phyloP scores from a whole-genome alignment of 2,329 filamentous ascomycete genomes.

The Sarocladium oryzae region DNA sequence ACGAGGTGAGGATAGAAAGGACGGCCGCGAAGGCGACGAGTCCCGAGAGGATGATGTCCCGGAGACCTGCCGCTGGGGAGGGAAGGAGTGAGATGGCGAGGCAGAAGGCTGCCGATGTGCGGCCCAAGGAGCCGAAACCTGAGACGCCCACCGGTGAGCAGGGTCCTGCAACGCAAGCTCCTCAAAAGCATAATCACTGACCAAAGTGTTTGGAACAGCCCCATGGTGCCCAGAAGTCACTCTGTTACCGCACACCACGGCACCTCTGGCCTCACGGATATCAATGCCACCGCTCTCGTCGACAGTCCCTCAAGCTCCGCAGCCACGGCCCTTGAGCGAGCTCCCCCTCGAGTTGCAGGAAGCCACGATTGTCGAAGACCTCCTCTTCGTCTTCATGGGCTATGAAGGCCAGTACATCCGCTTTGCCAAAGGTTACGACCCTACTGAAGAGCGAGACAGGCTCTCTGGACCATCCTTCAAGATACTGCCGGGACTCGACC shows the following conservation, averaged over 20 bases:
- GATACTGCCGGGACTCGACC: constrained; percentile 77
- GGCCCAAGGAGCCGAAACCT: constrained; percentile 35
- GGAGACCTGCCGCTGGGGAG: constrained; percentile 32
- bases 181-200: constrained; percentile 14
- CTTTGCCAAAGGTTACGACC: constrained; percentile 76
- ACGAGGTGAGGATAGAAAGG: constrained; percentile 57
- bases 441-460: constrained; percentile 77
- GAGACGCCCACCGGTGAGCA: constrained; percentile 45
- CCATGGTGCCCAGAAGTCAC: constrained; percentile 77
- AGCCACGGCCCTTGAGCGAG: constrained; percentile 61
- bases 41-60: constrained; percentile 48
- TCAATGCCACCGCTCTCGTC: constrained; percentile 66
- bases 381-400: constrained; percentile 95
- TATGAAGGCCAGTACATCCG: constrained; percentile 97
- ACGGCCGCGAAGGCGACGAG: constrained; percentile 53
- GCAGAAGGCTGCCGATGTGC: constrained; percentile 38
- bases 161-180: neutral
- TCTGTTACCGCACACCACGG: constrained; percentile 59
- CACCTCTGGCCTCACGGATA: constrained; percentile 63
- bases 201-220: constrained; percentile 22
- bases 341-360: constrained; percentile 79
- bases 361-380: constrained; percentile 77
- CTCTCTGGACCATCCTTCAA: constrained; percentile 76
- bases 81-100: constrained; percentile 31
- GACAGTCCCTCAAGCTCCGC: constrained; percentile 66